These are phyloP conservation scores for Neofusicoccum sp. DNA, from an alignment of 2,329 filamentous ascomycete genomes.

Conservation along the genomic window DNA sequence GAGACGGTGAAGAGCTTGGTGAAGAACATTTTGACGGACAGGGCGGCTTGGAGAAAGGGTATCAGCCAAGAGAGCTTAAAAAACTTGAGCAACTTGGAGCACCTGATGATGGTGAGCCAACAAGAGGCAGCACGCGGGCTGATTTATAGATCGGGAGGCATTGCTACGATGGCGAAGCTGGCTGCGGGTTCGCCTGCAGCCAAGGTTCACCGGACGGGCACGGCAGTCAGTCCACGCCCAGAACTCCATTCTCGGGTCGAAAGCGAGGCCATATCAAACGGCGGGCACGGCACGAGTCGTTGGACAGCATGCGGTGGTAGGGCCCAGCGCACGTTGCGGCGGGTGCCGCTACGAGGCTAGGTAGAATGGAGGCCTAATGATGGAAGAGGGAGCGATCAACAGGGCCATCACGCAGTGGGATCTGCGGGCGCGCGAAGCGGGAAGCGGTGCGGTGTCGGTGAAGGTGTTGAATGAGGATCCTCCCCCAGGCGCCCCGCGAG, in stretches of 20 bases:
- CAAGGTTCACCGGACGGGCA: neutral
- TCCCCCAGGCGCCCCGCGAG: neutral
- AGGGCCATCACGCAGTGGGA: neutral
- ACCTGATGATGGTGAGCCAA: neutral
- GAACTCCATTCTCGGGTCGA: neutral
- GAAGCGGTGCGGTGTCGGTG: neutral
- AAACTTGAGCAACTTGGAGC: neutral
- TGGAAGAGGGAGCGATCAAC: neutral
- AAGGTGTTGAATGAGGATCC: neutral
- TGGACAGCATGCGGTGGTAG: neutral
- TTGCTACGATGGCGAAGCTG: neutral
- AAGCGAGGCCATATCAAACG: neutral
- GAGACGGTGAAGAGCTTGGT: neutral
- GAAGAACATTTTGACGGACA: neutral
- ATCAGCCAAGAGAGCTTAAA: neutral
- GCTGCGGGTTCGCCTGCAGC: neutral
- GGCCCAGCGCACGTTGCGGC: neutral
- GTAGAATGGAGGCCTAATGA: neutral
- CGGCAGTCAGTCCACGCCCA: neutral
- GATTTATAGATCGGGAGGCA: neutral
- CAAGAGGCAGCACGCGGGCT: neutral
- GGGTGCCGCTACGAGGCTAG: neutral
- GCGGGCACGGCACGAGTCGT: neutral
- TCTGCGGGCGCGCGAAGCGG: neutral
- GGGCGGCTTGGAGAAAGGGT: neutral